Evolutionary conservation across 805 yeast genomes (phyloP), one percentile per base, ranked within the genome.

Genomic region (Saccharomycopsis sp.): DNA sequence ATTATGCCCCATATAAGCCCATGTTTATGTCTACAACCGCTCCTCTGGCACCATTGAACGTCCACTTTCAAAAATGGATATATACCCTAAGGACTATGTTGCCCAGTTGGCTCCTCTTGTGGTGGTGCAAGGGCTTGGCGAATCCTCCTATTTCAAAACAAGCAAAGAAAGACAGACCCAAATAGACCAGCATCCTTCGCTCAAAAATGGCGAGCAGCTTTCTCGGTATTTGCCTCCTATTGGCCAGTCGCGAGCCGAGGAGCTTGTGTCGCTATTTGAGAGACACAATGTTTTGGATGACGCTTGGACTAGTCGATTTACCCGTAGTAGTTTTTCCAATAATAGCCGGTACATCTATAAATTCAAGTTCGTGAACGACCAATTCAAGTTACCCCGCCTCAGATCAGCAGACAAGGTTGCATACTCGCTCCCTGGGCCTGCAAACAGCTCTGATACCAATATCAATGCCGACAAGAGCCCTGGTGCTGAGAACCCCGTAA

Each of bases 81-180:
- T 70, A 12, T 75, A 72, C 59, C 76, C 76, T 2, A 50, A 61
- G 0, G 73, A 72, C 48, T 61, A 69, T 41, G 66, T 73, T 0
- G 55, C 69, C 0, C 67, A 75, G 24, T 63, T 70, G 51, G 67
- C 74, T 0, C 81, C 81, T 0, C 61, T 77, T 54, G 72, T 77
- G 21, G 64, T 72, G 0, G 60, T 77, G 1, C 81, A 77, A 58
- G 81, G 81, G 1, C 60, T 77, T 2, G 77, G 75, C 1, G 57
- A 61, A 18, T 20, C 20, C 7, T 50, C n/a, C 12, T 23, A 29
- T 29, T 16, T 47, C 29, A 24, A 3, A 54, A 24, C 14, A 21
- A n/a, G 46, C 14, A 18, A 34, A 5, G 64, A 62, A 12, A 4
- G 46, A 2, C 37, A 65, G 2, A 41, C 57, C 67, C 29, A 61